Conservation (phyloP, 2,329 filamentous ascomycete genomes). For the Mycosphaerella arachidis region DNA sequence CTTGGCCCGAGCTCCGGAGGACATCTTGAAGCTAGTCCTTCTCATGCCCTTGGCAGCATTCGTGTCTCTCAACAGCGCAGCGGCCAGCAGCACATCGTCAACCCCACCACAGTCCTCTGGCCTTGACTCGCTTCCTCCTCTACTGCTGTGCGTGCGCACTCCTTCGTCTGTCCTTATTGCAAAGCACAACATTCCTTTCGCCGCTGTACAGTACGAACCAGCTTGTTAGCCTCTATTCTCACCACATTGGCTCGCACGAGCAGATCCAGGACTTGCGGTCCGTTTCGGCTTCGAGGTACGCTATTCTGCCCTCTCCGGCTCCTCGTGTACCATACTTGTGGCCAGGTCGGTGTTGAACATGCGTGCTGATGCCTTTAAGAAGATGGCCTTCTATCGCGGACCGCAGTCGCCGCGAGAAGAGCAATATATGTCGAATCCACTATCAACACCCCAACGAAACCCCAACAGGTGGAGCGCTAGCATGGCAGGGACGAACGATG, state of each 20-base stretch:
- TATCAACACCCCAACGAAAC: slow-evolving; percentile 41
- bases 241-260: neutral
- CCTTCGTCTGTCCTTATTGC: slow-evolving; percentile 7
- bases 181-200: neutral
- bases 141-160: slow-evolving; percentile 1
- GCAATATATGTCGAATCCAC: slow-evolving; percentile 45
- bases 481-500: slow-evolving; percentile 56
- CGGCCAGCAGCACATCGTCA: neutral
- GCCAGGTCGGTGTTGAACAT: neutral
- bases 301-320: neutral
- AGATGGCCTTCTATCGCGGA: slow-evolving; percentile 66
- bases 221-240: neutral
- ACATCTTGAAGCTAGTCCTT: neutral
- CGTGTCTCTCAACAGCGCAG: neutral
- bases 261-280: neutral
- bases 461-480: slow-evolving; percentile 31
- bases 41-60: neutral
- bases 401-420: slow-evolving; percentile 77
- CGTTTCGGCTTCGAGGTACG: slow-evolving; percentile 3
- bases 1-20: neutral
- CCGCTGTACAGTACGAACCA: neutral
- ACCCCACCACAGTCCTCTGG: neutral
- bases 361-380: slow-evolving; percentile 8
- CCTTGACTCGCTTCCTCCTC: slow-evolving; percentile 3
- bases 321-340: neutral